A percentile compares a stretch with the other conserved stretches of the same genome.
phyloP scores from a whole-genome alignment of 2,329 filamentous ascomycete species.

The Ceratocystis huliohia region DNA sequence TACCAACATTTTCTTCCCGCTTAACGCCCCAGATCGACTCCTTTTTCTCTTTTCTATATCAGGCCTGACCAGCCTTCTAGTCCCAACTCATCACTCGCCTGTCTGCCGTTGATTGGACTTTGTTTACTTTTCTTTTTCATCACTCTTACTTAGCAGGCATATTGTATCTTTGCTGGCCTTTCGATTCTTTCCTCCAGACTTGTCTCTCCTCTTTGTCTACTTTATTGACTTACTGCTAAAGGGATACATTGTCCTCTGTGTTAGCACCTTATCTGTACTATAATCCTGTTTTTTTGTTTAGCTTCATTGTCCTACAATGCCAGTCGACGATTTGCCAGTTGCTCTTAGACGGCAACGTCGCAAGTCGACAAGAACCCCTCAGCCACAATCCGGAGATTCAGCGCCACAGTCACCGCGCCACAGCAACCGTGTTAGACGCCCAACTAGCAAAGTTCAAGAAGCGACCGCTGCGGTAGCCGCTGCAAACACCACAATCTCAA shows the following conservation, averaged over 20 bases:
- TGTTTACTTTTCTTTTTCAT: not conserved
- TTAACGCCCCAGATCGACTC: slow-evolving; percentile 11
- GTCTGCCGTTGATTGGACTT: not conserved
- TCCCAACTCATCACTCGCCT: not conserved
- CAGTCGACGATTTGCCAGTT: slow-evolving; percentile 13
- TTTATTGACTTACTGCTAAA: not conserved
- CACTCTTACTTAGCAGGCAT: not conserved
- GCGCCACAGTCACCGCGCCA: slow-evolving; percentile 16
- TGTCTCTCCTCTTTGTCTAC: not conserved
- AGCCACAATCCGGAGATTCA: slow-evolving; percentile 11
- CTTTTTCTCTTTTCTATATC: slow-evolving; percentile 10
- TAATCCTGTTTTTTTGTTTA: slow-evolving; percentile 5
- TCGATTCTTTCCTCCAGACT: not conserved
- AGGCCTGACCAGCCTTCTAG: slow-evolving; percentile 4
- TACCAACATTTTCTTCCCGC: slow-evolving; percentile 39
- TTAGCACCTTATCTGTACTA: not conserved
- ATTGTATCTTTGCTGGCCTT: not conserved
- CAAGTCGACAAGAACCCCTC: not conserved
- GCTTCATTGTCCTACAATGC: slow-evolving; percentile 12
- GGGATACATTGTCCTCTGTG: slow-evolving; percentile 3
- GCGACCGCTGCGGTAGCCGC: not conserved
- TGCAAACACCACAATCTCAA: not conserved
- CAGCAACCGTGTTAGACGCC: slow-evolving; percentile 17
- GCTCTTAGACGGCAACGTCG: slow-evolving; percentile 15
- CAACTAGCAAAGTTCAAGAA: slow-evolving; percentile 11